Conservation (phyloP, 2,329 filamentous ascomycete species). For the Hypomyces rosellus region DNA sequence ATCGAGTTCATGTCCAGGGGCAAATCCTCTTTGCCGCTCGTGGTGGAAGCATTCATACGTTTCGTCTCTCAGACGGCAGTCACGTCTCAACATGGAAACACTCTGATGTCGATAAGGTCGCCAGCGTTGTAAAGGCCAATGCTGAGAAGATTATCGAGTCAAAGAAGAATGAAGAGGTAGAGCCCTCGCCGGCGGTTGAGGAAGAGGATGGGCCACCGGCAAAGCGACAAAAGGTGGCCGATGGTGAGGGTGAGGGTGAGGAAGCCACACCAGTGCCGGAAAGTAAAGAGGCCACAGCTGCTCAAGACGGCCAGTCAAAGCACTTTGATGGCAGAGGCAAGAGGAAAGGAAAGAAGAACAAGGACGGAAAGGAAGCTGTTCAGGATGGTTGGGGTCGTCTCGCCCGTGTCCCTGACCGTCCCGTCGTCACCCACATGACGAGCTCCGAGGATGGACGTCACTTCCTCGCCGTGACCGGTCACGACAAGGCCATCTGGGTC, state of each 20-base stretch:
- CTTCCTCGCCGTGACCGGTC: slow-evolving; percentile 73
- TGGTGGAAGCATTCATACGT: slow-evolving; percentile 64
- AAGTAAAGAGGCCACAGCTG: background rate
- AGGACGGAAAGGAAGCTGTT: slow-evolving; percentile 10
- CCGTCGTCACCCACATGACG: slow-evolving; percentile 64
- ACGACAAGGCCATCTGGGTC: slow-evolving; percentile 86
- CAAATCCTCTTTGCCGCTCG: slow-evolving; percentile 65
- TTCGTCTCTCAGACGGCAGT: slow-evolving; percentile 51
- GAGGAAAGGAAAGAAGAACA: slow-evolving; percentile 21
- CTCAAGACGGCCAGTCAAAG: slow-evolving; percentile 11
- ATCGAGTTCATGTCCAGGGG: slow-evolving; percentile 51
- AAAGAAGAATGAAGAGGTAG: slow-evolving; percentile 11
- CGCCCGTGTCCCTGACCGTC: slow-evolving; percentile 39
- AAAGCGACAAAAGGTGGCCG: slow-evolving; percentile 29
- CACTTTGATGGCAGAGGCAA: slow-evolving; percentile 20
- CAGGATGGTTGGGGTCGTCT: slow-evolving; percentile 15
- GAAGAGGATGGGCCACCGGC: slow-evolving; percentile 27
- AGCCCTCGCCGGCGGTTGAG: slow-evolving; percentile 10
- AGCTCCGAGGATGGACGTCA: slow-evolving; percentile 59
- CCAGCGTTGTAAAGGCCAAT: slow-evolving; percentile 21
- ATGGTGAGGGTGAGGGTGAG: slow-evolving; percentile 14
- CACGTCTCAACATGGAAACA: slow-evolving; percentile 58
- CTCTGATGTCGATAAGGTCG: slow-evolving; percentile 33
- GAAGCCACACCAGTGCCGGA: background rate
- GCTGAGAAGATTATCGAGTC: slow-evolving; percentile 11